Conservation (phyloP, 805 yeast species). For the Metschnikowia gruessii region DNA sequence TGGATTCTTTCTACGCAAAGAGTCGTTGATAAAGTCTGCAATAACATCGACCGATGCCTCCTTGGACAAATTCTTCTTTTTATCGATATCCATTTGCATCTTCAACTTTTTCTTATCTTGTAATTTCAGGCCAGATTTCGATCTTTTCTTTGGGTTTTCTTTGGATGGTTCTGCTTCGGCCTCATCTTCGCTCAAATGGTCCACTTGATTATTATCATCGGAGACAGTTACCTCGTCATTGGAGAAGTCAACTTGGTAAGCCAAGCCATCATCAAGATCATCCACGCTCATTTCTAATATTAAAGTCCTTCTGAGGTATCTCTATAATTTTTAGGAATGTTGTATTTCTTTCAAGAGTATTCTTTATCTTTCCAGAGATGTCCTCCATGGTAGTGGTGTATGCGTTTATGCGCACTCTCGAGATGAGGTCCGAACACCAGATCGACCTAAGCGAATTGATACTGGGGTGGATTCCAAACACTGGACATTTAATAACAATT, state of each 20-base stretch:
- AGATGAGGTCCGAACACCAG: constrained; percentile 5
- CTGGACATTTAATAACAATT: neutral
- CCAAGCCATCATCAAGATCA: constrained; percentile 78
- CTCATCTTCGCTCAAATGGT: constrained; percentile 6
- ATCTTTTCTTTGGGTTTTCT: constrained; percentile 23
- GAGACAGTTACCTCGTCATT: constrained; percentile 16
- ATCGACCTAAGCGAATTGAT: neutral
- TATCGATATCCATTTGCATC: constrained; percentile 60
- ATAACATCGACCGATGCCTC: constrained; percentile 54
- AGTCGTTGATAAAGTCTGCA: constrained; percentile 62
- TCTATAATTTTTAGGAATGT: neutral
- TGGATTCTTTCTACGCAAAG: constrained; percentile 57
- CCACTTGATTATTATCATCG: neutral
- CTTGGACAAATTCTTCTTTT: constrained; percentile 53
- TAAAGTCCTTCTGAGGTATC: too few relatives aligned
- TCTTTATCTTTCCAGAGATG: neutral
- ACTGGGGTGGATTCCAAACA: neutral
- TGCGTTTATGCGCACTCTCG: constrained; percentile 8
- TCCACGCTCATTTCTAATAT: constrained; percentile 36
- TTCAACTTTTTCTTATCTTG: constrained; percentile 63
- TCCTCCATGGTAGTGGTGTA: neutral
- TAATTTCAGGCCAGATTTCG: constrained; percentile 40
- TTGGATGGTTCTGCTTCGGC: constrained; percentile 9
- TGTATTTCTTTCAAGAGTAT: neutral
- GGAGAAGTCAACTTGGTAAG: constrained; percentile 47